A percentile compares a stretch with the other conserved stretches of the same genome.
Conservation (phyloP, 148 eudicot genomes). For the Spergularia marina region DNA sequence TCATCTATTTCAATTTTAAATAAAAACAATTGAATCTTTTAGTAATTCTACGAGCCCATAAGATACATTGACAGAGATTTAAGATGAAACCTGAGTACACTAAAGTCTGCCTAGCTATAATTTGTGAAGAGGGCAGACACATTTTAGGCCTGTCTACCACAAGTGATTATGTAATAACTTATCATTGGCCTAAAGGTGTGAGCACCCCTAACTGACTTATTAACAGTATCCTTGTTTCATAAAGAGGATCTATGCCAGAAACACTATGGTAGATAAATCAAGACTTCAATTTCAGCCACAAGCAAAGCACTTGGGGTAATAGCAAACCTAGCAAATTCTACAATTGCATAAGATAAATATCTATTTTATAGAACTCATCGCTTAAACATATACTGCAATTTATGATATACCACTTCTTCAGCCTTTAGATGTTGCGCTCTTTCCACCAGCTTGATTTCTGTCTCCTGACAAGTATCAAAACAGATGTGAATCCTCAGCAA, state of each 20-base stretch:
- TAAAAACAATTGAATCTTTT: neutral
- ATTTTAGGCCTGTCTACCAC: neutral
- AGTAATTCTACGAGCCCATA: neutral
- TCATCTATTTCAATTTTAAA: neutral
- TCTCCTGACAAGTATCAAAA: constrained; percentile 50
- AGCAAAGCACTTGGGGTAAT: neutral
- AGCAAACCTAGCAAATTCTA: neutral
- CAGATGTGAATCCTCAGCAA: neutral
- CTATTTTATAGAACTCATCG: too few species aligned
- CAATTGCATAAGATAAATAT: neutral
- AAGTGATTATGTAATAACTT: neutral
- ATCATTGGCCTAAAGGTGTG: neutral
- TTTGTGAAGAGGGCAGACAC: neutral
- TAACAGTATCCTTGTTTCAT: neutral
- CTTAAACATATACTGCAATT: neutral
- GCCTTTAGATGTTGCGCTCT: constrained; percentile 54
- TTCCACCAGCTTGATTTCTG: constrained; percentile 88
- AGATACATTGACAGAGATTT: neutral
- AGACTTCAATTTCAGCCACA: neutral
- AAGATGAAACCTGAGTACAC: neutral
- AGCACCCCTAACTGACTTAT: too few species aligned
- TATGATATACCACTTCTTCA: constrained; percentile 63
- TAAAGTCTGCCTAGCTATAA: neutral
- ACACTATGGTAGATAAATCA: neutral
- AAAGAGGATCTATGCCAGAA: neutral